Percentiles rank a stretch among this genome's conserved stretches.
phyloP scores from a whole-genome alignment of 208 protist species.

The Crithidia sp. region DNA sequence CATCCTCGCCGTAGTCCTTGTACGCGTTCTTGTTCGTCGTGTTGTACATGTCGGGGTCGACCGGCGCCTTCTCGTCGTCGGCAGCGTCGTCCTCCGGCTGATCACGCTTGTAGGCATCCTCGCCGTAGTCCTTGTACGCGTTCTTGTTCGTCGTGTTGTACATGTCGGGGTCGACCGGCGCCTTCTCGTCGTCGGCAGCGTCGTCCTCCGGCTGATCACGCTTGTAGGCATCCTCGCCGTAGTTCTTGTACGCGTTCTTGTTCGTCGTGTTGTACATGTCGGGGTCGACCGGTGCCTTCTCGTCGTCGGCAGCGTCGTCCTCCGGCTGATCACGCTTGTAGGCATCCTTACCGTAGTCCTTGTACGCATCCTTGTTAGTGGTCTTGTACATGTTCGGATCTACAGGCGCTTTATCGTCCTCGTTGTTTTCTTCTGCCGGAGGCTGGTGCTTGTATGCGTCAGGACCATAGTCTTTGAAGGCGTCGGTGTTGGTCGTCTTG shows the following conservation, averaged over 20 bases:
- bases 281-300: slow-evolving; percentile 6
- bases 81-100: slow-evolving; percentile 17
- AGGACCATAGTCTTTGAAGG: neutral
- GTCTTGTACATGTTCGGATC: slow-evolving; percentile 58
- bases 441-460: slow-evolving; percentile 16
- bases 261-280: slow-evolving; percentile 56
- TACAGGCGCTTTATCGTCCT: slow-evolving; percentile 20
- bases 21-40: slow-evolving; percentile 25
- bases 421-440: slow-evolving; percentile 4
- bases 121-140: slow-evolving; percentile 43
- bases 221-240: too few species aligned
- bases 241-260: neutral
- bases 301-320: neutral
- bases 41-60: slow-evolving; percentile 27
- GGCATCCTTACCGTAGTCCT: slow-evolving; percentile 3
- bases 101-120: slow-evolving; percentile 44
- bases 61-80: slow-evolving; percentile 14
- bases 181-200: too few species aligned
- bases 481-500: slow-evolving; percentile 30
- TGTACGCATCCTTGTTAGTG: slow-evolving; percentile 20
- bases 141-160: slow-evolving; percentile 62
- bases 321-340: slow-evolving; percentile 14
- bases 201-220: too few species aligned
- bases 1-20: slow-evolving; percentile 25
- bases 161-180: slow-evolving; percentile 16